phyloP scores from a whole-genome alignment of 228 moss, liverwort and hornwort species.

The Sphagnum fallax region DNA sequence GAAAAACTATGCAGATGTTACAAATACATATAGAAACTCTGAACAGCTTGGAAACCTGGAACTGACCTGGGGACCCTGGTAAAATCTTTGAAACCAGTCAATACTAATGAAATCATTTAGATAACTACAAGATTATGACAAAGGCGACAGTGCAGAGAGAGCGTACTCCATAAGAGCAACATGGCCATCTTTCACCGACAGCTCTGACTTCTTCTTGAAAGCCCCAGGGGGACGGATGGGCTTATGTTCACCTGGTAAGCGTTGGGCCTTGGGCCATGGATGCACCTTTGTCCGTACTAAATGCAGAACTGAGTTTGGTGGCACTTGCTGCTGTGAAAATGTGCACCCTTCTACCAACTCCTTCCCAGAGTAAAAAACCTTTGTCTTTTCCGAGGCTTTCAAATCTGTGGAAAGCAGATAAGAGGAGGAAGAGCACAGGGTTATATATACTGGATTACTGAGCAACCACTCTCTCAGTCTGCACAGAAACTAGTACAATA shows the following conservation, averaged over 20 bases:
- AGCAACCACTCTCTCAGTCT: too few relatives aligned
- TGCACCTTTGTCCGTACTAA: constrained; percentile 87
- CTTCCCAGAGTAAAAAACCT: constrained; percentile 84
- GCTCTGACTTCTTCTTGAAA: constrained; percentile 98
- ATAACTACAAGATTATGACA: too few relatives aligned
- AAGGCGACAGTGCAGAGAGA: background rate
- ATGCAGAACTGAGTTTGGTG: constrained; percentile 95
- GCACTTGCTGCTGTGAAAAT: constrained; percentile 96
- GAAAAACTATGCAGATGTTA: too few relatives aligned
- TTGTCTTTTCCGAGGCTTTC: constrained; percentile 86
- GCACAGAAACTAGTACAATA: too few relatives aligned
- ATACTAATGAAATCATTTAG: too few relatives aligned
- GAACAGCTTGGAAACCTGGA: too few relatives aligned
- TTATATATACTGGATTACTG: background rate
- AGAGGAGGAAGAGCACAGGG: constrained; percentile 10
- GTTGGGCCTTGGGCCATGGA: constrained; percentile 96
- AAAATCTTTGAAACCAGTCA: too few relatives aligned
- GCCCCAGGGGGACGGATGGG: constrained; percentile 91
- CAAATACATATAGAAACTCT: background rate
- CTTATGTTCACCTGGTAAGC: constrained; percentile 90
- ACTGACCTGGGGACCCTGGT: too few relatives aligned
- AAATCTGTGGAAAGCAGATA: constrained; percentile 60
- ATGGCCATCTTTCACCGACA: constrained; percentile 98
- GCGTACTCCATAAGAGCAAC: constrained; percentile 98
- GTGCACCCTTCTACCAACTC: constrained; percentile 77